Evolutionary conservation across 2,329 filamentous ascomycete genomes (phyloP).

Genomic region (Aspergillus ustus): DNA sequence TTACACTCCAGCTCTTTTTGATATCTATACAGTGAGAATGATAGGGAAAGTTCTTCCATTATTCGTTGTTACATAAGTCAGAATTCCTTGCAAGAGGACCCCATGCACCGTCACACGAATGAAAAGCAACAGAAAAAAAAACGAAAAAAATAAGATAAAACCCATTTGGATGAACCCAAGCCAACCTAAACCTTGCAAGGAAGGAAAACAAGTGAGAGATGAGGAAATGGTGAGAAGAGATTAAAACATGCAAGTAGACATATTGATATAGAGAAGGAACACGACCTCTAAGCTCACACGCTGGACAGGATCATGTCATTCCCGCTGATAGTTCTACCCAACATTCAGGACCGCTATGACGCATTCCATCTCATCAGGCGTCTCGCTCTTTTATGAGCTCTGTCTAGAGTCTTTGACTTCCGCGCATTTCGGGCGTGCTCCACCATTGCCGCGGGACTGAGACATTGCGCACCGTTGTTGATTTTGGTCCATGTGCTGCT

Average conservation of each 20-base stretch:
- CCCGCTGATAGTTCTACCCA: slow-evolving; percentile 4
- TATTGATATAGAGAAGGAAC: slow-evolving; percentile 3
- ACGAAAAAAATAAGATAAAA: too few relatives aligned
- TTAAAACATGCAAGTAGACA: slow-evolving; percentile 2
- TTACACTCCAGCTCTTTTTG: not conserved
- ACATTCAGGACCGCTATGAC: slow-evolving; percentile 12
- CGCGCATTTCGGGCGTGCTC: slow-evolving; percentile 33
- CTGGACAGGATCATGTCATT: not conserved
- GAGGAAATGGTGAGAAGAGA: not conserved
- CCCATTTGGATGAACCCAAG: slow-evolving; percentile 14
- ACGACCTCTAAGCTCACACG: not conserved
- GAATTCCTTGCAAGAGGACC: slow-evolving; percentile 9
- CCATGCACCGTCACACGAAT: slow-evolving; percentile 9
- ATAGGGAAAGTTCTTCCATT: slow-evolving; percentile 8
- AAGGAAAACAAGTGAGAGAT: slow-evolving; percentile 9
- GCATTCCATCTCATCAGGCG: slow-evolving; percentile 32
- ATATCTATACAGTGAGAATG: not conserved
- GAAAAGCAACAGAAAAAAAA: not conserved
- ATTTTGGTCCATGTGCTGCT: slow-evolving; percentile 36
- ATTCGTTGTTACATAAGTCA: slow-evolving; percentile 21
- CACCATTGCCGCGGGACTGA: slow-evolving; percentile 33
- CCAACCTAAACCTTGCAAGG: slow-evolving; percentile 17
- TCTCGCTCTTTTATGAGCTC: slow-evolving; percentile 41
- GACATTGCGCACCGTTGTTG: slow-evolving; percentile 25
- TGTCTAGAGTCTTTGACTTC: slow-evolving; percentile 36